Evolutionary conservation across 495 filamentous ascomycete genomes (phyloP).

Genomic region (Massariosphaeria phaeospora): DNA sequence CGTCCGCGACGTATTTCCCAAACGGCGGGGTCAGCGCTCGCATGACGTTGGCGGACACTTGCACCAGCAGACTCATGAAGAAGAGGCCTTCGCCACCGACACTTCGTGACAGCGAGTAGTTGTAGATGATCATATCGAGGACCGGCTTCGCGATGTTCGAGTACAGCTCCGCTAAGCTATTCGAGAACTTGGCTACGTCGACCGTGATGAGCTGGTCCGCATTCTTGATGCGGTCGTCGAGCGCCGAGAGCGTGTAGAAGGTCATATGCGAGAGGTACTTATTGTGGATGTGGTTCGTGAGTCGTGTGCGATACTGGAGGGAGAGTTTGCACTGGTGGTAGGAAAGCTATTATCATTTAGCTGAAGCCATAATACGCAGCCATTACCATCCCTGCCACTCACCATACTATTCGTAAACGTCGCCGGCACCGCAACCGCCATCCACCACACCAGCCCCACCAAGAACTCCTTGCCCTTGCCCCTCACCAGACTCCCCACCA

Average conservation of each 20-base stretch:
- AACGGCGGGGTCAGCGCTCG: slow-evolving; percentile 94
- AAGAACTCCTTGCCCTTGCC: slow-evolving; percentile 90
- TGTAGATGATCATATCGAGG: slow-evolving; percentile 94
- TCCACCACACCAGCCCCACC: slow-evolving; percentile 91
- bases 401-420: slow-evolving; percentile 99
- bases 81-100: slow-evolving; percentile 93
- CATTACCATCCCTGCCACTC: slow-evolving; percentile 40
- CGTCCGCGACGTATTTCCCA: slow-evolving; percentile 95
- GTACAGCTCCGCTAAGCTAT: slow-evolving; percentile 90
- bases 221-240: slow-evolving; percentile 98
- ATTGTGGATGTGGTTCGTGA: slow-evolving; percentile 89
- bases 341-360: slow-evolving; percentile 56
- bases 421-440: slow-evolving; percentile 93
- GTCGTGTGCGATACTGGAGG: slow-evolving; percentile 81
- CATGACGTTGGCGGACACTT: slow-evolving; percentile 89
- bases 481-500: slow-evolving; percentile 86
- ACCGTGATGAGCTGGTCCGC: slow-evolving; percentile 96
- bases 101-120: slow-evolving; percentile 82
- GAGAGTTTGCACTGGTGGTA: slow-evolving; percentile 96
- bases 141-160: slow-evolving; percentile 95
- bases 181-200: slow-evolving; percentile 92
- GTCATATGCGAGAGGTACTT: slow-evolving; percentile 94
- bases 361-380: not conserved
- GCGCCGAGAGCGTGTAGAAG: slow-evolving; percentile 90
- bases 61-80: slow-evolving; percentile 89